A percentile compares a stretch with the other conserved stretches of the same genome.
phyloP scores from a whole-genome alignment of 257 asterid species.

The Ilex aquifolium region DNA sequence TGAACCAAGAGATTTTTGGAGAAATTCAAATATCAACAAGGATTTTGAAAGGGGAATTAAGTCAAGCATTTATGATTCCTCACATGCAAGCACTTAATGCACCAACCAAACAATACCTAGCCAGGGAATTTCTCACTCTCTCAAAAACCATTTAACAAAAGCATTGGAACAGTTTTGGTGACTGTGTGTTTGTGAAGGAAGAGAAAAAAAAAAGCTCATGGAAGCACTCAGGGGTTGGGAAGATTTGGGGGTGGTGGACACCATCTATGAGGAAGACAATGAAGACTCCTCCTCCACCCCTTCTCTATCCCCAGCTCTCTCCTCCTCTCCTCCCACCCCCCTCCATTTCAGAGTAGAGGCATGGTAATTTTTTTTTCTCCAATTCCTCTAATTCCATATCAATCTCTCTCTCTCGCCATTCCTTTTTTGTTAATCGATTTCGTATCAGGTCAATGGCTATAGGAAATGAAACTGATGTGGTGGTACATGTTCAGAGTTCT shows the following conservation, averaged over 20 bases:
- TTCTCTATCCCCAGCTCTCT: slow-evolving; percentile 30
- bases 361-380: slow-evolving; percentile 19
- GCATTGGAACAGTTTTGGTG: background rate
- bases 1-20: no score
- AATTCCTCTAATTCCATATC: background rate
- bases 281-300: slow-evolving; percentile 32
- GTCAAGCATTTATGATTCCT: slow-evolving; percentile 46
- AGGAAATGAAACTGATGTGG: slow-evolving; percentile 55
- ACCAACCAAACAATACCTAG: slow-evolving; percentile 17
- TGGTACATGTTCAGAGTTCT: slow-evolving; percentile 44
- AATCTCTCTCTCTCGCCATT: background rate
- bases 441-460: slow-evolving; percentile 31
- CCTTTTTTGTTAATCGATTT: background rate
- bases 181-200: background rate
- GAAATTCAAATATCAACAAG: no score
- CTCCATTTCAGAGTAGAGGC: slow-evolving; percentile 23
- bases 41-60: background rate
- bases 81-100: slow-evolving; percentile 59
- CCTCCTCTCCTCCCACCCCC: slow-evolving; percentile 34
- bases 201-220: slow-evolving; percentile 3
- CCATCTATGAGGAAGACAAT: slow-evolving; percentile 70
- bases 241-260: slow-evolving; percentile 59
- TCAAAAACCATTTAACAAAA: background rate
- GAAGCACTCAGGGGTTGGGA: slow-evolving; percentile 34
- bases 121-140: slow-evolving; percentile 10